These are phyloP conservation scores for Mycosphaerelloides madeirae DNA, from an alignment of 2,329 filamentous ascomycete species.

Conservation along the genomic window DNA sequence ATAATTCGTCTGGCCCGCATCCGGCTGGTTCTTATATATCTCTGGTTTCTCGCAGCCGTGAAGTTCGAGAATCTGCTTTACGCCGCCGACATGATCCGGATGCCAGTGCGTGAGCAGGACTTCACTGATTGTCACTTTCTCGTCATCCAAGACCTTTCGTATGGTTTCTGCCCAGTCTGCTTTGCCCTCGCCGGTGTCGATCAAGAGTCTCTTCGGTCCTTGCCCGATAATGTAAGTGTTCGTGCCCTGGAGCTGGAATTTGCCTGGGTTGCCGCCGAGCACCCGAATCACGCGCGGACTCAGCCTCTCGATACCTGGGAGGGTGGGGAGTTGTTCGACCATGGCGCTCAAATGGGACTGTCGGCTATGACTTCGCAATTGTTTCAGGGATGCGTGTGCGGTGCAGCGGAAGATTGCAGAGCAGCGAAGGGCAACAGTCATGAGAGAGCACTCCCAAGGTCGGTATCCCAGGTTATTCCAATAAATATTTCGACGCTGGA, in stretches of 20 bases:
- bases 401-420: no score
- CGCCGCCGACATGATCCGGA: conserved; percentile 73
- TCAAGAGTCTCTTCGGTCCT: conserved; percentile 67
- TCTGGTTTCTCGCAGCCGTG: conserved; percentile 13
- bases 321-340: conserved; percentile 46
- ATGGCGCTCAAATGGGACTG: background rate
- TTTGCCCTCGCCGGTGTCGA: conserved; percentile 85
- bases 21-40: conserved; percentile 21
- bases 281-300: conserved; percentile 77
- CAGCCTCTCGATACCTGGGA: conserved; percentile 72
- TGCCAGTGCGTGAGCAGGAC: conserved; percentile 91
- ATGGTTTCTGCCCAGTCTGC: conserved; percentile 68
- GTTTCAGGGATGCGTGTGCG: no score
- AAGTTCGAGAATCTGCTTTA: conserved; percentile 34
- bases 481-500: no score
- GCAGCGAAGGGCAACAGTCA: no score
- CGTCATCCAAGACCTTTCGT: conserved; percentile 58
- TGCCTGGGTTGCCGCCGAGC: conserved; percentile 84
- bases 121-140: conserved; percentile 63
- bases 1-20: conserved; percentile 48
- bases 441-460: no score
- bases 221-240: conserved; percentile 92
- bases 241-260: conserved; percentile 71
- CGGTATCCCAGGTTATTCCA: no score
- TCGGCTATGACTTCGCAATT: no score